Conservation (phyloP, 345 rosid genomes). For the Dimocarpus longan region DNA sequence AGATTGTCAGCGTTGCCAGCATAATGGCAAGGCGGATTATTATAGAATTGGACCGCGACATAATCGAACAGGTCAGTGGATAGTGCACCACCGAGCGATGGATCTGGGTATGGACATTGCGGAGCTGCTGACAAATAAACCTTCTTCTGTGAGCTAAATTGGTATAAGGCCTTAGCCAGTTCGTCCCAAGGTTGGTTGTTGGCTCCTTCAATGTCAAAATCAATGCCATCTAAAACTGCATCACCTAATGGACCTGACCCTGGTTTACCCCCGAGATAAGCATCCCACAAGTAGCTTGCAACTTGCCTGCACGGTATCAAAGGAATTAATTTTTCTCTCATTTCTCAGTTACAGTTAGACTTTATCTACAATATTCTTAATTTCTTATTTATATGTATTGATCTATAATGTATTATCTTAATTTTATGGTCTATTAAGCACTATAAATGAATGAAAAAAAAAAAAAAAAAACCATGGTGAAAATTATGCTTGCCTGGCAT, state of each 20-base stretch:
- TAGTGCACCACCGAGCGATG: constrained; percentile 9
- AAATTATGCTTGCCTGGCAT: constrained; percentile 18
- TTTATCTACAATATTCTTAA: too few relatives aligned
- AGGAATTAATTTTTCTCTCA: neutral
- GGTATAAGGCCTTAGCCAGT: constrained; percentile 7
- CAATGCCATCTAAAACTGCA: constrained; percentile 29
- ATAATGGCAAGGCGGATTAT: constrained; percentile 33
- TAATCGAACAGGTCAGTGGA: constrained; percentile 22
- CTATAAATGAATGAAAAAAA: too few relatives aligned
- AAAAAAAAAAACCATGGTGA: too few relatives aligned
- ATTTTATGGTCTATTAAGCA: too few relatives aligned
- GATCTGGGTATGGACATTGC: constrained; percentile 24
- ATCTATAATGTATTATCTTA: too few relatives aligned
- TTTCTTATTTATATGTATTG: too few relatives aligned
- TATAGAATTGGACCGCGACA: constrained; percentile 35
- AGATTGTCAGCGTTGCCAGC: constrained; percentile 9
- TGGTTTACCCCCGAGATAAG: constrained; percentile 14
- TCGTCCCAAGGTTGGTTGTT: constrained; percentile 14
- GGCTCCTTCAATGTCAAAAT: constrained; percentile 30
- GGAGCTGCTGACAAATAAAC: constrained; percentile 23
- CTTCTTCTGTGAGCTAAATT: neutral
- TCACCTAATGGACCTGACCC: constrained; percentile 18
- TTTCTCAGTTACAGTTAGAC: neutral
- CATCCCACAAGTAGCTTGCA: constrained; percentile 20
- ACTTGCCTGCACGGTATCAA: constrained; percentile 6